Percentiles rank a stretch among this genome's conserved stretches.
phyloP scores from a whole-genome alignment of 1,284 basidiomycete species.

The Cryptococcus neoformans region DNA sequence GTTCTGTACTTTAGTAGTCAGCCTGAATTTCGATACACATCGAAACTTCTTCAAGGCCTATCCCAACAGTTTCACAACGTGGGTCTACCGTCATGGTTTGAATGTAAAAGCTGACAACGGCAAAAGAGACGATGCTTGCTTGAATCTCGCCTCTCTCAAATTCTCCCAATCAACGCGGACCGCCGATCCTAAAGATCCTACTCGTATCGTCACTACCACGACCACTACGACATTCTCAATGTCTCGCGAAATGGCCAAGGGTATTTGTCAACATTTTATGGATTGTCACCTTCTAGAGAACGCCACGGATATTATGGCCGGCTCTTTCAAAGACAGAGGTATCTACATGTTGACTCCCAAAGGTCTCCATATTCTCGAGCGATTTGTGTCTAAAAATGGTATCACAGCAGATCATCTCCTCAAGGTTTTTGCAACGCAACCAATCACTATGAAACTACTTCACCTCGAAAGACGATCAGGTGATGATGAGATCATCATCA shows the following conservation, averaged over 20 bases:
- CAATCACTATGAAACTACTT: constrained; percentile 96
- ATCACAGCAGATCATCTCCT: constrained; percentile 88
- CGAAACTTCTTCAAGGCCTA: constrained; percentile 96
- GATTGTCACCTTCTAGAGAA: constrained; percentile 97
- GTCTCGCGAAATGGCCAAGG: constrained; percentile 99
- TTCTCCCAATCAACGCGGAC: constrained; percentile 99
- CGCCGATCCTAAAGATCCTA: constrained; percentile 94
- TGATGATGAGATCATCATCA: constrained; percentile 98
- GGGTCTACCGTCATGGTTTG: constrained; percentile 43
- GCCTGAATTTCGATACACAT: constrained; percentile 81
- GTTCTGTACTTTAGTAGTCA: constrained; percentile 94
- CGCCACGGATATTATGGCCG: constrained; percentile 80
- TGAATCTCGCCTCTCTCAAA: constrained; percentile 91
- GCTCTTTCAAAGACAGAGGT: constrained; percentile 94
- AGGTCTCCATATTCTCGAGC: constrained; percentile 95
- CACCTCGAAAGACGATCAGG: constrained; percentile 88
- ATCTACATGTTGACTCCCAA: constrained; percentile 96
- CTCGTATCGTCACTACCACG: constrained; percentile 96
- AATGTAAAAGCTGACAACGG: neutral
- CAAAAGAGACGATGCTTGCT: constrained; percentile 87
- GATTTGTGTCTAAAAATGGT: constrained; percentile 99
- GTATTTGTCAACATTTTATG: constrained; percentile 99
- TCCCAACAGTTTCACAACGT: constrained; percentile 95
- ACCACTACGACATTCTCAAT: constrained; percentile 99
- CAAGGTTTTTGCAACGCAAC: constrained; percentile 84